phyloP scores from a whole-genome alignment of 805 yeast species.

The Kockiozyma suomiensis region DNA sequence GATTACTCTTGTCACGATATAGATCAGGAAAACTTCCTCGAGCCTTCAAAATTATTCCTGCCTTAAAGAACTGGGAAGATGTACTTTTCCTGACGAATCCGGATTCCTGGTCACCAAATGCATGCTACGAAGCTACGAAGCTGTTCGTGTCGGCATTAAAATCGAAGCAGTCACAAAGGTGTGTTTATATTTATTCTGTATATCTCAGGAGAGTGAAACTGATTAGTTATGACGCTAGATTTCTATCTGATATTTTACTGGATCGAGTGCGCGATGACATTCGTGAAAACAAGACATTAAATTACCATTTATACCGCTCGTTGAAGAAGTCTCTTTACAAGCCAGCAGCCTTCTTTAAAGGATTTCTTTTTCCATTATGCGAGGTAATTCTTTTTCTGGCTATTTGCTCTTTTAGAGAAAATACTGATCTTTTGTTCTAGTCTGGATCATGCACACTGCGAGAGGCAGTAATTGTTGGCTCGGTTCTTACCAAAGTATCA shows the following conservation, averaged over 20 bases:
- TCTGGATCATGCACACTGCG: slow-evolving; percentile 66
- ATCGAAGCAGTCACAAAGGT: slow-evolving; percentile 85
- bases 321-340: slow-evolving; percentile 90
- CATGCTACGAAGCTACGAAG: slow-evolving; percentile 91
- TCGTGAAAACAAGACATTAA: slow-evolving; percentile 55
- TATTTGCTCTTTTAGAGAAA: not conserved
- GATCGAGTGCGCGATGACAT: slow-evolving; percentile 48
- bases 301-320: slow-evolving; percentile 91
- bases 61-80: slow-evolving; percentile 94
- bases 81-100: slow-evolving; percentile 91
- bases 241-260: slow-evolving; percentile 41
- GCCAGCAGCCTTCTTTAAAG: slow-evolving; percentile 97
- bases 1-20: slow-evolving; percentile 82
- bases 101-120: slow-evolving; percentile 91
- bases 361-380: slow-evolving; percentile 87
- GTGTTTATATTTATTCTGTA: slow-evolving; percentile 51
- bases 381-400: slow-evolving; percentile 56
- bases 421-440: not conserved
- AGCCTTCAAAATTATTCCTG: slow-evolving; percentile 90
- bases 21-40: slow-evolving; percentile 97
- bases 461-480: slow-evolving; percentile 94
- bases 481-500: slow-evolving; percentile 84
- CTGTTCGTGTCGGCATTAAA: slow-evolving; percentile 87
- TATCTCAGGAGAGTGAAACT: slow-evolving; percentile 53
- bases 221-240: slow-evolving; percentile 46